Base-by-base conservation (phyloP, 768 basidiomycete species). In the Pulveroboletus ravenelii region DNA sequence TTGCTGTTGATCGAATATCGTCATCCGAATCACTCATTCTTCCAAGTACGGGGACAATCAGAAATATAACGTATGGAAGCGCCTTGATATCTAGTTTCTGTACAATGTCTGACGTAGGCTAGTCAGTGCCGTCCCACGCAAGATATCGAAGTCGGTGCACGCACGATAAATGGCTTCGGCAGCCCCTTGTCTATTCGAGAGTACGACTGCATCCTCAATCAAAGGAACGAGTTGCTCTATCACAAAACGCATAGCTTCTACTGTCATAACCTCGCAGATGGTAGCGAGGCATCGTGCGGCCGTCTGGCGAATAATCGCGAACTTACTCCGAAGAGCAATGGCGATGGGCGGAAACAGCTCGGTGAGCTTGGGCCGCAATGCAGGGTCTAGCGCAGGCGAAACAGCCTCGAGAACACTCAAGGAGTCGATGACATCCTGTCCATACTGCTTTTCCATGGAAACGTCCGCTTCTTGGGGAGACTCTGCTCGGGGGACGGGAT, bases 11-110 rank as follows among this genome's bases (percentile, higher is more conserved):
- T 25, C 96, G 87, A 37, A 96, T 87, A 52, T 90, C 88, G 53
- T 93, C 92, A 61, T 97, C 85, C 5, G 82, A 64, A 66, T 99
- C 96, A 60, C 93, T 97, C 96, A 98, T 99, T 32, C 96, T 79
- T 8, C 96, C 96, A 8, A 99, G 82, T 6, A 98, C 82, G 0
- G 96, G 96, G 0, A 98, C 94, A 30, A 99, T 83, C 70, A 99
- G 76, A 72, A 99, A 98, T 53, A 98, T 88, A 9, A 98, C 87
- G 63, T 98, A 99, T 10, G 96, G 95, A 38, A 99, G 74, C 7
- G 93, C 88, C 66, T 93, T 94, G 70, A 96, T 82, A 58, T 98
- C 93, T 44, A 99, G 80, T 53, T 80, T 79, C 57, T 93, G 87
- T 27, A 98, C 87, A 56, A 98, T 85, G 65, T 95, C 95, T 98